These are phyloP conservation scores for Rhododendron molle DNA, from an alignment of 148 eudicot species.

Conservation along the genomic window DNA sequence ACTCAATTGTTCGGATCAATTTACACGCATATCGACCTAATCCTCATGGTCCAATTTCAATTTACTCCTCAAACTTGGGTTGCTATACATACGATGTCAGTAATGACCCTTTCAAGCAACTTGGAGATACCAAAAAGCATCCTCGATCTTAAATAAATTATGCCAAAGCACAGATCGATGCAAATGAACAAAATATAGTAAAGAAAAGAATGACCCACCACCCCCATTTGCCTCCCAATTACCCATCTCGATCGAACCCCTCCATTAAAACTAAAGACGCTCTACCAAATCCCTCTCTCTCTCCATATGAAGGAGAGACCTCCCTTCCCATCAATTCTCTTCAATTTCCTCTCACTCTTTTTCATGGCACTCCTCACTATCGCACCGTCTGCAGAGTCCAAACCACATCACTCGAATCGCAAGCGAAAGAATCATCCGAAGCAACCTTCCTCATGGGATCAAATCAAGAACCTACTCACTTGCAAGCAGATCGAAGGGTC, in stretches of 20 bases:
- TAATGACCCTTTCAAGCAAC: neutral
- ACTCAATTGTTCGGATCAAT: neutral
- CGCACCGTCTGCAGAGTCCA: constrained; percentile 15
- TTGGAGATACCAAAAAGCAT: neutral
- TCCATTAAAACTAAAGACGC: neutral
- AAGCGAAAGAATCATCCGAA: constrained; percentile 15
- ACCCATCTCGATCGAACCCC: constrained; percentile 11
- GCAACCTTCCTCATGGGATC: constrained; percentile 61
- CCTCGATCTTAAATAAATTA: neutral
- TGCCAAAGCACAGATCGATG: neutral
- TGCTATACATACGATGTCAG: neutral
- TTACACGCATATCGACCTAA: too few species aligned
- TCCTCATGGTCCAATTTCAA: neutral
- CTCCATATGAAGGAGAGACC: constrained; percentile 8
- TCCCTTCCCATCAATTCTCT: neutral
- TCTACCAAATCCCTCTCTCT: neutral
- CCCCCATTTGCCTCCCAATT: neutral
- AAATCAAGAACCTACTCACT: constrained; percentile 65
- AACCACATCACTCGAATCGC: constrained; percentile 12
- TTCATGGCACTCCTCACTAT: constrained; percentile 49
- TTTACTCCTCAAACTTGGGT: neutral
- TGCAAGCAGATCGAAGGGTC: constrained; percentile 60
- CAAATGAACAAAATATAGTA: neutral
- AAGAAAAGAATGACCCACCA: constrained; percentile 1
- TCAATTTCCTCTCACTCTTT: constrained; percentile 13